Base-by-base conservation (phyloP, 1,139 yeast genomes). In the Sugiyamaella novakii region DNA sequence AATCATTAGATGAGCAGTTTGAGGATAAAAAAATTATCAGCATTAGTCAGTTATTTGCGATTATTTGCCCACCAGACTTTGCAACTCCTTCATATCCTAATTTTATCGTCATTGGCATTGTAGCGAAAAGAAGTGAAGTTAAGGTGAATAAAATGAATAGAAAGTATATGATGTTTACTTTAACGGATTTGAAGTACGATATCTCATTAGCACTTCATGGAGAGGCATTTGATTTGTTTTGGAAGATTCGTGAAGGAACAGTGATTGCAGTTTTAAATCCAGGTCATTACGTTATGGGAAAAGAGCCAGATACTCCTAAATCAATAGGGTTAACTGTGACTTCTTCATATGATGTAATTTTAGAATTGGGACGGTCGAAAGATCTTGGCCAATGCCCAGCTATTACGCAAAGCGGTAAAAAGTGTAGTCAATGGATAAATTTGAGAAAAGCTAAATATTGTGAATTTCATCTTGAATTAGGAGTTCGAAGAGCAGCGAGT, bases 231-330 rank as follows among this genome's bases (percentile, higher is more conserved):
- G 79, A 80, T 22, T 78, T 77, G 60, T 85, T 81, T 65, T 87
- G 87, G 81, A 87, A 83, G 53, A 60, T 89, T 2, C 72, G 79
- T 41, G 74, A 80, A 1, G 98, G 98, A 0, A 88, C 86, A 50
- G 67, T 91, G 1, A 65, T 91, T 7, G 85, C 85, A 0, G 63
- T 92, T 0, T 67, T 91, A 42, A 91, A 91, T 61, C 98, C 98
- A 0, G 72, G 71, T 2, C 72, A 87, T 1, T 75, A 73, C 53
- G 70, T 73, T 1, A 65, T 63, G 57, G 64, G 51, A 66, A 51
- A 36, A 24, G 47, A 38, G 15, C 36, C 46, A 5, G 37, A 46
- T 8, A 46, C 52, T 6, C 61, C 61, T 21, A 67, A 68, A 31
- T 79, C 87, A 0, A 87, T 89, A 61, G 83, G 79, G 29, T 66